A percentile compares a stretch with the other conserved stretches of the same genome.
Evolutionary conservation across 345 rosid species (phyloP).

Genomic region (Rhodamnia rubescens): DNA sequence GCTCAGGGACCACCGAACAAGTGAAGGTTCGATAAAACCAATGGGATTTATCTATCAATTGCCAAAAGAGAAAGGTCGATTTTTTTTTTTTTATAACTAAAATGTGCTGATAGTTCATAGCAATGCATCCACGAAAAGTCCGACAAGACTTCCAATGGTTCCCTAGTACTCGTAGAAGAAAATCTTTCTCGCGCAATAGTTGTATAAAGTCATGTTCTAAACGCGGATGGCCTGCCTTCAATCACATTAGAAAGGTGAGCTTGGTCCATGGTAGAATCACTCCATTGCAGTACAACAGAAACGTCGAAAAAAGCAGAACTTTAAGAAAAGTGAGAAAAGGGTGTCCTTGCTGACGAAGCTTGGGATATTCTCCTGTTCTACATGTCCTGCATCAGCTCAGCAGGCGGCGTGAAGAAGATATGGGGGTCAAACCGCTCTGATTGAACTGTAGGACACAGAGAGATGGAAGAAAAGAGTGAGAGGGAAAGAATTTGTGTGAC

Average conservation of each 20-base stretch:
- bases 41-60: not conserved
- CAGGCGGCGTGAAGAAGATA: not conserved
- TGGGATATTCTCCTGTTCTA: not conserved
- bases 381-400: not conserved
- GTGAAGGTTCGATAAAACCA: not conserved
- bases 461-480: not conserved
- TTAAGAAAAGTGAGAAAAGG: not conserved
- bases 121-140: not conserved
- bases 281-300: not conserved
- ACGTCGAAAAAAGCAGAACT: not conserved
- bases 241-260: not conserved
- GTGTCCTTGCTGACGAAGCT: not conserved
- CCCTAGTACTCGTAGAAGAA: not conserved
- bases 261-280: not conserved
- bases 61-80: not conserved
- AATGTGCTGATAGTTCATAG: not conserved
- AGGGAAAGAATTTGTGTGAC: constrained; percentile 36
- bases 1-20: not conserved
- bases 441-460: not conserved
- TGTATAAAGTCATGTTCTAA: not conserved
- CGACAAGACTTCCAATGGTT: not conserved
- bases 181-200: not conserved
- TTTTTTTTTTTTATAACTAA: too few relatives aligned
- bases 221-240: not conserved
- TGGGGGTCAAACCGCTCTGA: not conserved